Evolutionary conservation across 75 land plant species (phyloP).

Genomic region (Pseudotsuga menziesii): DNA sequence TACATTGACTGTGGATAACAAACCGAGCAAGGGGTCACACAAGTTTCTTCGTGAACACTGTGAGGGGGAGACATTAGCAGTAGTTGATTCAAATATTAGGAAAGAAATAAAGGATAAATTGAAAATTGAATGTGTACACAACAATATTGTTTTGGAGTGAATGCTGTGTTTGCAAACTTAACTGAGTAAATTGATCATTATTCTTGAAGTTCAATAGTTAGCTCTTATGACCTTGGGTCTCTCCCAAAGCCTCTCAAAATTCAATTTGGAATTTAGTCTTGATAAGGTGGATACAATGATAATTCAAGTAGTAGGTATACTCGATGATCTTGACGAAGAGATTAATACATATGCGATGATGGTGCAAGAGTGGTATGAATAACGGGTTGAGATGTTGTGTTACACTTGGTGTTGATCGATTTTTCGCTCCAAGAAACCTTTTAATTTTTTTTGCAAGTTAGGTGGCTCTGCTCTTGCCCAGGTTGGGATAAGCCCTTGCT

Average conservation of each 20-base stretch:
- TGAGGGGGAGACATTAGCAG: slow-evolving; percentile 78
- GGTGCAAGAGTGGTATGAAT: slow-evolving; percentile 96
- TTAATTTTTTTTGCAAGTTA: too few species aligned
- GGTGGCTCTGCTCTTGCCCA: too few species aligned
- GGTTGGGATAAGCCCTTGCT: too few species aligned
- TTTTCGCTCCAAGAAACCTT: too few species aligned
- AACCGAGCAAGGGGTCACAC: slow-evolving; percentile 76
- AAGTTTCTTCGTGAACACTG: slow-evolving; percentile 77
- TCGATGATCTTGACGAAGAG: slow-evolving; percentile 93
- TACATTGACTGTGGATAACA: slow-evolving; percentile 75
- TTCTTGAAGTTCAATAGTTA: slow-evolving; percentile 64
- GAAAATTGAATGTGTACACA: slow-evolving; percentile 84
- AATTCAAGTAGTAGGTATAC: slow-evolving; percentile 81
- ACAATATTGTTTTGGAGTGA: slow-evolving; percentile 71
- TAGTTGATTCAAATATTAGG: too few species aligned
- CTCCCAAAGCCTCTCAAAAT: slow-evolving; percentile 80
- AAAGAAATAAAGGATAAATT: too few species aligned
- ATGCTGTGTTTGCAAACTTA: slow-evolving; percentile 77
- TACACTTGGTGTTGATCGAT: too few species aligned
- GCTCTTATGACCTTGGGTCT: slow-evolving; percentile 91
- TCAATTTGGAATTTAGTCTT: slow-evolving; percentile 82
- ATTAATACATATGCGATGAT: slow-evolving; percentile 92
- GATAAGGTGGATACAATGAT: slow-evolving; percentile 98
- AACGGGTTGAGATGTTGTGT: too few species aligned
- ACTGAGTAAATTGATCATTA: slow-evolving; percentile 70